A percentile compares a stretch with the other conserved stretches of the same genome.
phyloP scores from a whole-genome alignment of 1,284 basidiomycete species.

The Puccinia hordei region DNA sequence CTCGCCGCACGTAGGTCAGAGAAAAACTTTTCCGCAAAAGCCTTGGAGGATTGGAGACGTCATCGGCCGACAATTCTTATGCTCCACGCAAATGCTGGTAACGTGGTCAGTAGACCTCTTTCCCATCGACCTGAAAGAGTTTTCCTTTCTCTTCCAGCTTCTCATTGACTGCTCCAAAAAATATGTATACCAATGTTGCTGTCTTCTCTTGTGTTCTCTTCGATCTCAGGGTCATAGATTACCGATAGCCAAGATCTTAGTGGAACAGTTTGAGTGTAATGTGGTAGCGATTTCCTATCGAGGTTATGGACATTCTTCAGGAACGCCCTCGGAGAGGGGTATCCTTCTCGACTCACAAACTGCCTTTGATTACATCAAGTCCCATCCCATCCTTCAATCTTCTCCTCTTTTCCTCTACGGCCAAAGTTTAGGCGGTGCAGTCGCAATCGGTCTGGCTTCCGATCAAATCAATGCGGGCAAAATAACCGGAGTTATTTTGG shows the following conservation, averaged over 20 bases:
- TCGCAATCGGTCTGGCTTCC: conserved; percentile 28
- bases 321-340: conserved; percentile 30
- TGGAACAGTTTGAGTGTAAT: conserved; percentile 19
- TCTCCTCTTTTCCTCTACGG: conserved; percentile 35
- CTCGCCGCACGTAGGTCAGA: conserved; percentile 16
- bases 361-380: conserved; percentile 16
- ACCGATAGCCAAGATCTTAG: conserved; percentile 33
- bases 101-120: conserved; percentile 39
- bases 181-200: background rate
- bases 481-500: conserved; percentile 43
- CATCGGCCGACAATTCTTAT: conserved; percentile 26
- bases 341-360: conserved; percentile 39
- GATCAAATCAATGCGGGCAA: conserved; percentile 2
- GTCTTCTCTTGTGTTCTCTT: background rate
- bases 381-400: conserved; percentile 5
- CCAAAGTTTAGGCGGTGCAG: conserved; percentile 49
- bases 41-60: background rate
- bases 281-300: conserved; percentile 47
- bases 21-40: background rate
- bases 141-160: background rate
- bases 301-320: conserved; percentile 47
- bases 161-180: background rate
- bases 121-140: background rate
- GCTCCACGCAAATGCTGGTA: conserved; percentile 46
- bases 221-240: conserved; percentile 37